phyloP scores from a whole-genome alignment of 106 monocot genomes.

The Dendrobium catenatum region DNA sequence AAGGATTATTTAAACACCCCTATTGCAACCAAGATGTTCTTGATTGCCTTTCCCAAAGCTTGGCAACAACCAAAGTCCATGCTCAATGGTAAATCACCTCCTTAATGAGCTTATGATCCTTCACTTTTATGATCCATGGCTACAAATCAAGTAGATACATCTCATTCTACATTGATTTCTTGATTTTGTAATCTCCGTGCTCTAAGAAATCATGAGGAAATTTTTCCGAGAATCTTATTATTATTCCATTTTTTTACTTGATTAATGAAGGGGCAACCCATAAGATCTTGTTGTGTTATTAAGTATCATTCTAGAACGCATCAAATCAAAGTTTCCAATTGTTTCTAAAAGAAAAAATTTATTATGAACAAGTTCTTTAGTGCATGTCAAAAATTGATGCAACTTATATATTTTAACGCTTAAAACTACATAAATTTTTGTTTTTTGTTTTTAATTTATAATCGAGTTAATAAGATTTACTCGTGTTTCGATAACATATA shows the following conservation, averaged over 20 bases:
- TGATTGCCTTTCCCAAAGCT: too few relatives aligned
- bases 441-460: background rate
- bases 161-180: background rate
- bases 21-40: background rate
- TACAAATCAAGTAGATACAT: background rate
- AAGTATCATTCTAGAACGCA: background rate
- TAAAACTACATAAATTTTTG: background rate
- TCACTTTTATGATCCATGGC: background rate
- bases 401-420: background rate
- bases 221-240: background rate
- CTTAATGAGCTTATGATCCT: too few relatives aligned
- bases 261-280: background rate
- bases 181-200: background rate
- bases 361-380: background rate
- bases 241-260: background rate
- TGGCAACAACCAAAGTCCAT: too few relatives aligned
- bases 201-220: background rate
- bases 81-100: too few relatives aligned
- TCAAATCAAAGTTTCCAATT: background rate
- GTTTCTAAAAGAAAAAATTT: background rate
- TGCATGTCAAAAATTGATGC: background rate
- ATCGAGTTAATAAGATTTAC: background rate
- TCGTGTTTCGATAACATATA: background rate
- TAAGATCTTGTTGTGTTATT: too few relatives aligned
- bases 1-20: background rate